Conservation (phyloP, 2,329 filamentous ascomycete species). For the Sclerotinia minor region DNA sequence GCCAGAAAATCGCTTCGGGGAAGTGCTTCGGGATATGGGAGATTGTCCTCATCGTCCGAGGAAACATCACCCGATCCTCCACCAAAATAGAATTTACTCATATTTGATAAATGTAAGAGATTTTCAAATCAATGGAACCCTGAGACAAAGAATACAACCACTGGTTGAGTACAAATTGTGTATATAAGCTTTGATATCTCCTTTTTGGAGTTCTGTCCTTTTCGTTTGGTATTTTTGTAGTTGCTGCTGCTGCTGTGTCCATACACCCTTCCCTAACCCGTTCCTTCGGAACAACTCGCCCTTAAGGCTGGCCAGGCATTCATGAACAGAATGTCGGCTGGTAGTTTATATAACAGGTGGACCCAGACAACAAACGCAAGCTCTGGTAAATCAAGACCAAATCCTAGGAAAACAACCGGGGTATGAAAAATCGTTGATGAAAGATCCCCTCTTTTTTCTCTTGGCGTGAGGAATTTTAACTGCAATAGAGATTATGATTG, state of each 20-base stretch:
- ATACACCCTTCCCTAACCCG: background rate
- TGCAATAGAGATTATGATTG: background rate
- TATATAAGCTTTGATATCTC: background rate
- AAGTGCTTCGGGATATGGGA: slow-evolving; percentile 87
- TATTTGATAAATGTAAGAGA: slow-evolving; percentile 32
- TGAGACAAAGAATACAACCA: background rate
- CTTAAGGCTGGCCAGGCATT: slow-evolving; percentile 14
- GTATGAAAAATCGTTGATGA: background rate
- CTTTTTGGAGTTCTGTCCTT: background rate
- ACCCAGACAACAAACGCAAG: slow-evolving; percentile 9
- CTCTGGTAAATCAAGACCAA: background rate
- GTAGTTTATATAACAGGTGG: slow-evolving; percentile 12
- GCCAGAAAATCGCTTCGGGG: slow-evolving; percentile 79
- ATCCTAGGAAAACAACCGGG: background rate
- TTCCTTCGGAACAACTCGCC: background rate
- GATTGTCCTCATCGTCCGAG: slow-evolving; percentile 60
- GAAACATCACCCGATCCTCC: slow-evolving; percentile 37
- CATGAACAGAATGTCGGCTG: slow-evolving; percentile 8
- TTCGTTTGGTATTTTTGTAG: slow-evolving; percentile 1
- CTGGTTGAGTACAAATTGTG: background rate
- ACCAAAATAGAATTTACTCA: slow-evolving; percentile 52
- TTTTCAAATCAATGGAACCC: background rate
- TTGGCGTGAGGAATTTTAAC: slow-evolving; percentile 6
- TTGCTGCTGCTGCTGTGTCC: background rate
- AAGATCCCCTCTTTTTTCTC: slow-evolving; percentile 4